A percentile compares a stretch with the other conserved stretches of the same genome.
Conservation (phyloP, 2,329 filamentous ascomycete species). For the Trichoderma sp. region DNA sequence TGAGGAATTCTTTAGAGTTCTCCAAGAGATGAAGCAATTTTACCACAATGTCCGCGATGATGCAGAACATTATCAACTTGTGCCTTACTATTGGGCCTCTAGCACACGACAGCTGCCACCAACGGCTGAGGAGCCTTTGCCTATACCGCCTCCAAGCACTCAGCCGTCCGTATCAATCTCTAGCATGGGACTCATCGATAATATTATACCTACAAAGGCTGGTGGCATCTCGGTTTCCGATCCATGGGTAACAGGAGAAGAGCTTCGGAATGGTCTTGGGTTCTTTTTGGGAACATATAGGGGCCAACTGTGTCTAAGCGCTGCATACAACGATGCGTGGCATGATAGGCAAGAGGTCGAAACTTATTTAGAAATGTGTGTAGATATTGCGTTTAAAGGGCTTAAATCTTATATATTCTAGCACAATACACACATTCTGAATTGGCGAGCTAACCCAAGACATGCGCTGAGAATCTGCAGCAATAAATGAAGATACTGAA, state of each 20-base stretch:
- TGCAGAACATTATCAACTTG: slow-evolving; percentile 30
- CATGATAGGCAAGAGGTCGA: slow-evolving; percentile 29
- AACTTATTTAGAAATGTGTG: neutral
- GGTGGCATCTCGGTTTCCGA: slow-evolving; percentile 32
- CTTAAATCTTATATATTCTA: neutral
- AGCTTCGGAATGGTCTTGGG: slow-evolving; percentile 38
- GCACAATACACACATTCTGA: neutral
- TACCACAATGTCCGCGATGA: slow-evolving; percentile 34
- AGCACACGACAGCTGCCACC: slow-evolving; percentile 19
- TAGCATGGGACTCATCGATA: slow-evolving; percentile 27
- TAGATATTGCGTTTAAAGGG: neutral
- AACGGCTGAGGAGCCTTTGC: neutral
- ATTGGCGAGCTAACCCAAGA: too few relatives aligned
- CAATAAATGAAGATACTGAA: too few relatives aligned
- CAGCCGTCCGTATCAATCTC: neutral
- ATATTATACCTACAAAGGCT: slow-evolving; percentile 30
- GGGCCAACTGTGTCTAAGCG: slow-evolving; percentile 38
- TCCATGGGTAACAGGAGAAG: slow-evolving; percentile 47
- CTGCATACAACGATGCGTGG: slow-evolving; percentile 45
- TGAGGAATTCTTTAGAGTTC: slow-evolving; percentile 25
- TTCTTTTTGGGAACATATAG: slow-evolving; percentile 43
- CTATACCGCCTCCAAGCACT: neutral
- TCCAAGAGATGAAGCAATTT: slow-evolving; percentile 29
- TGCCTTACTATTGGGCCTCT: slow-evolving; percentile 26
- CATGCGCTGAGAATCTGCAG: too few relatives aligned